Conservation (phyloP, 2,329 filamentous ascomycete genomes). For the Epichloe baconii region DNA sequence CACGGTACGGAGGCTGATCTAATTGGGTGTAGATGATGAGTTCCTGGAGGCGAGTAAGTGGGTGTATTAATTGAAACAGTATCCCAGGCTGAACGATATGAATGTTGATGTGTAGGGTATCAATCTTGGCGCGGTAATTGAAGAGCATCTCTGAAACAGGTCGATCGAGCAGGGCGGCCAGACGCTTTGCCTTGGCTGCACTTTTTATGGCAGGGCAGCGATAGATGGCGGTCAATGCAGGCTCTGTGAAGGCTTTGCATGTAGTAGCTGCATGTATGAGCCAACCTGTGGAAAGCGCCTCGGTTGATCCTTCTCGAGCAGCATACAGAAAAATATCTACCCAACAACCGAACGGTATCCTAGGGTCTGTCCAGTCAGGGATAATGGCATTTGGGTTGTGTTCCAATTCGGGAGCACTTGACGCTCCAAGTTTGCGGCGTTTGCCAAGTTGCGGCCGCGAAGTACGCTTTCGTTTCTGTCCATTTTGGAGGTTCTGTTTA, state of each 20-base stretch:
- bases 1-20: conserved; percentile 54
- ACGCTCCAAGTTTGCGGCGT: conserved; percentile 4
- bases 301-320: conserved; percentile 31
- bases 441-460: conserved; percentile 7
- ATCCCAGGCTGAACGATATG: conserved; percentile 39
- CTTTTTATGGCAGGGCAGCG: conserved; percentile 49
- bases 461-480: conserved; percentile 11
- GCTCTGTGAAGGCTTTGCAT: conserved; percentile 55
- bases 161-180: conserved; percentile 40
- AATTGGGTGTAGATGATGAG: conserved; percentile 60
- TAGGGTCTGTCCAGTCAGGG: conserved; percentile 40
- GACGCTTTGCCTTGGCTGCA: conserved; percentile 28
- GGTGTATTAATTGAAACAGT: conserved; percentile 42
- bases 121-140: conserved; percentile 60
- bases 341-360: conserved; percentile 55
- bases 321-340: conserved; percentile 57
- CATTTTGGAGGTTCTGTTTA: not conserved
- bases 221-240: conserved; percentile 62
- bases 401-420: not conserved
- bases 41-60: conserved; percentile 52
- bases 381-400: conserved; percentile 17
- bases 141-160: conserved; percentile 34
- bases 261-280: conserved; percentile 49
- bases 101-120: conserved; percentile 56
- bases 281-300: conserved; percentile 43